Base-by-base conservation (phyloP, 805 yeast genomes). In the Kazachstania kunashirensis region DNA sequence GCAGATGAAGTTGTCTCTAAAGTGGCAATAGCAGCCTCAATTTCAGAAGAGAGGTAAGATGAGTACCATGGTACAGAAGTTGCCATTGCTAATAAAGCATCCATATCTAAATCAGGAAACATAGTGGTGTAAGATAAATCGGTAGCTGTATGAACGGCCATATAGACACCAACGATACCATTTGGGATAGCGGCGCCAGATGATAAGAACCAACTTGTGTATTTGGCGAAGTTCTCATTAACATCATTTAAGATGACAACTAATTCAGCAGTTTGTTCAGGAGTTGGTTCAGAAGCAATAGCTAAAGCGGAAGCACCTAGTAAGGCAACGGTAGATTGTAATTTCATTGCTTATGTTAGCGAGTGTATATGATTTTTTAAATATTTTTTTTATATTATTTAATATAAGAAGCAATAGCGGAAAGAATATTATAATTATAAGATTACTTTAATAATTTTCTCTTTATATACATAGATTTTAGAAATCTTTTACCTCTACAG, bases 31-130 rank as follows among this genome's bases (percentile, higher is more conserved):
- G 39, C 34, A 7, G 32, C 34, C 12, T 11, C 31, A 11, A 46
- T 34, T 13, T 33, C 43, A 10, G 51, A 33, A 10, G 40, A 41
- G 7, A 54, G 24, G 38, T 56, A 50, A 20, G 44, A 32, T 5
- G 50, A 40, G 35, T 52, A 59, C 63, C 63, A 59, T 46, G 63
- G 61, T 14, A 59, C 41, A 16, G 52, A 59, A 15, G 61, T 54
- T 20, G 33, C 33, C 33, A 30, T 30, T 5, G 14, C 25, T 21
- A 20, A 24, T n/a, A 30, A 11, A 3, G 24, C 25, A 11, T n/a
- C 12, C n/a, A 30, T 19, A 30, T 30, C 33, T 8, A 30, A n/a
- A 6, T 11, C 7, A 5, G 33, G 19, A 17, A 30, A 30, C 33
- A 30, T 30, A 5, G 18, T 30, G 10, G 33, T 30, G 17, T 30